Evolutionary conservation across 805 yeast species (phyloP).

Genomic region (Dipodascus geniculatus): DNA sequence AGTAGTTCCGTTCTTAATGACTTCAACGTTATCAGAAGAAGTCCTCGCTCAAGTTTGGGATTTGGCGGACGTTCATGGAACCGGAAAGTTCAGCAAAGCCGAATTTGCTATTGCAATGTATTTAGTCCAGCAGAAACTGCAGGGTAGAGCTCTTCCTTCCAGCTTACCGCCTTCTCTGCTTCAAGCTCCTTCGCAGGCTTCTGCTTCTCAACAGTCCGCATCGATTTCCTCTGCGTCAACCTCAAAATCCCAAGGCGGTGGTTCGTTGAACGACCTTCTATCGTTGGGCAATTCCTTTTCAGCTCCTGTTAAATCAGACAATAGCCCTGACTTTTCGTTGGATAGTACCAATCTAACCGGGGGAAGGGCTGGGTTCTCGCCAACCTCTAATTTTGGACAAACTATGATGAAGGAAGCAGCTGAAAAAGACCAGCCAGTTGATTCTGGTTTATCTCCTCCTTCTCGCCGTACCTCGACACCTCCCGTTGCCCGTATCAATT

Average conservation of each 20-base stretch:
- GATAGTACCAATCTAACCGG: neutral
- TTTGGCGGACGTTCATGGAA: slow-evolving; percentile 76
- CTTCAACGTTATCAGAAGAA: slow-evolving; percentile 77
- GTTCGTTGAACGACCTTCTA: slow-evolving; percentile 15
- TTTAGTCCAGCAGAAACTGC: slow-evolving; percentile 71
- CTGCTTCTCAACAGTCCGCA: neutral
- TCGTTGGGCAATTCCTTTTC: slow-evolving; percentile 44
- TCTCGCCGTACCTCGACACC: neutral
- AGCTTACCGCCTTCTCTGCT: slow-evolving; percentile 41
- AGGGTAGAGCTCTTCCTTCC: slow-evolving; percentile 70
- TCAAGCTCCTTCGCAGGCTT: neutral
- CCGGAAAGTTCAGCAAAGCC: slow-evolving; percentile 64
- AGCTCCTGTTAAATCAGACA: neutral
- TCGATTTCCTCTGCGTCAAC: slow-evolving; percentile 8
- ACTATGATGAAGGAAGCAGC: neutral
- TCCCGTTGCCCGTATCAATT: neutral
- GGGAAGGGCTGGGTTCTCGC: neutral
- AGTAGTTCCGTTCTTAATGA: slow-evolving; percentile 79
- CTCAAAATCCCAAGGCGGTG: slow-evolving; percentile 8
- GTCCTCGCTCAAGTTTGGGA: slow-evolving; percentile 90
- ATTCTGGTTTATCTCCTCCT: neutral
- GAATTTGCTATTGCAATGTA: slow-evolving; percentile 94
- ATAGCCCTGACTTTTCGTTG: neutral
- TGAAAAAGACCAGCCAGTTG: neutral
- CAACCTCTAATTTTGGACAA: neutral